Base-by-base conservation (phyloP, 2,329 filamentous ascomycete genomes). In the Albophoma yamanashiensis region DNA sequence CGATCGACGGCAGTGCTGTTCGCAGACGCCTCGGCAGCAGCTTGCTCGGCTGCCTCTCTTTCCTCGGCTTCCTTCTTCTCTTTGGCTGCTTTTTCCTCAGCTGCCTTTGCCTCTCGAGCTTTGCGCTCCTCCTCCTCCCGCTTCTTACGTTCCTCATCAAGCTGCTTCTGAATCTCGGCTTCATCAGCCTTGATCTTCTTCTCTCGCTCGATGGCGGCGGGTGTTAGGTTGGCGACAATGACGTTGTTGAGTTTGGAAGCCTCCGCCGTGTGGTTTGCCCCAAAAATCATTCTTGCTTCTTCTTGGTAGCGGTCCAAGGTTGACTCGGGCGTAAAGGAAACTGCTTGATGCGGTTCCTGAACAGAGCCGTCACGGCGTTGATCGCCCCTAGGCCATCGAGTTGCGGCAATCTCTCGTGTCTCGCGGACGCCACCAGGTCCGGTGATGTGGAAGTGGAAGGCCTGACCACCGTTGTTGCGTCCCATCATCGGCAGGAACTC, bases 211-310 rank as follows among this genome's bases (percentile, higher is more conserved):
- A 96, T 87, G 9, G 93, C 92, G 27, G 89, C 87, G 47, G 94
- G 94, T 3, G 93, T 87, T 62, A 99, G 82, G 47, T 86, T 75
- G 53, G 84, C 86, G 47, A 91, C 78, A 34, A 99, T 82, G 2
- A 85, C 82, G 65, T 84, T 87, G 64, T 87, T 75, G 20, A 96
- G 79, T 62, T 83, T 79, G 2, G 86, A 82, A 69, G 89, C 89
- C 56, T 96, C 92, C 4, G 83, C 70, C 58, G 63, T 60, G 56
- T 87, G 82, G 56, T 76, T 79, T 27, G 79, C 75, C 34, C 89
- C 89, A 72, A 94, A 97, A 0, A 97, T 81, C 72, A 99, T 86
- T 64, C 88, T 87, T 11, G 92, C 88, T 72, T 97, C 95, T 69
- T 97, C 91, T 69, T 89, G 85, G 88, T 95, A 99, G 62, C 94